Base-by-base conservation (phyloP, 805 yeast species). In the Wickerhamiella kazuoi region DNA sequence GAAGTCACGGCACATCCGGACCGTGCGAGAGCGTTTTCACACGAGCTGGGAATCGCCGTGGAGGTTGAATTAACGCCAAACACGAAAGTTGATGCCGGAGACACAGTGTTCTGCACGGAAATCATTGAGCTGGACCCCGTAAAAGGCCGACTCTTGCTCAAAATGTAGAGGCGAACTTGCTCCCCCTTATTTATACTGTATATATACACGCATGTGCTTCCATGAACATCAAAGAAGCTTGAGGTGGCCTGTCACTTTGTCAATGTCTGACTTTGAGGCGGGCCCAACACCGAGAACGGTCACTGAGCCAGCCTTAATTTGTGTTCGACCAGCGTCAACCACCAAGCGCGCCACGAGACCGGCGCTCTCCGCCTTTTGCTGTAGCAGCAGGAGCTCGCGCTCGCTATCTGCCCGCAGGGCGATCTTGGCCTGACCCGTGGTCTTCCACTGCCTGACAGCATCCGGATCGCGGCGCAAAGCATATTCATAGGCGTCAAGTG, bases 281-380 rank as follows among this genome's bases (percentile, higher is more conserved):
- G 99, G 99, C 0, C 99, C 99, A 21, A 90, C 56, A 1, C 97
- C 98, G n/a, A 90, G 61, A 1, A 90, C 97, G 0, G 98, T 90
- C 2, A 93, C 93, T 43, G 90, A 76, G 1, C 97, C 97, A 4
- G 94, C 79, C n/a, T 82, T 93, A 37, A 90, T 74, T 56, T 90
- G 96, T 1, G 98, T 87, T 50, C 96, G 70, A 3, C 98, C 98
- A 20, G 98, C 98, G 61, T 90, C 99, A 49, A 79, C 93, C 30
- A 90, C 83, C 4, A 82, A 70, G 46, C 75, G 71, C 2, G 87
- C 72, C 50, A 83, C 79, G 15, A 90, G 69, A 5, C 86, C 86
- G 40, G 80, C 51, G 2, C 83, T 72, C 29, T 80, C 69, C 1
- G 96, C 96, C 50, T 70, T 72, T 3, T 93, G 87, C 57, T 73